phyloP scores from a whole-genome alignment of 768 basidiomycete species.

The Suillus weaverae region DNA sequence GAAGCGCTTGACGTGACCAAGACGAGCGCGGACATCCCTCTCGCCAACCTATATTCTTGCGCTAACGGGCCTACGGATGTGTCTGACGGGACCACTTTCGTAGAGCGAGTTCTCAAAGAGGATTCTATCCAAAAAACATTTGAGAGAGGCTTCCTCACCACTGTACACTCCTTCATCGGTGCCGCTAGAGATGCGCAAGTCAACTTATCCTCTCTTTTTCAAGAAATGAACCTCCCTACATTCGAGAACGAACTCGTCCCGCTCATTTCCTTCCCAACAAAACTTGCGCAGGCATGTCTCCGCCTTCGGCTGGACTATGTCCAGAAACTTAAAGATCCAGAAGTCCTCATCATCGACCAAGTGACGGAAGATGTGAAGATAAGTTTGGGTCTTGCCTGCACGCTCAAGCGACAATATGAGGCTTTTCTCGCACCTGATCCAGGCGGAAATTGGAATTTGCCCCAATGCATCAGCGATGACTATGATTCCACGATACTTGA shows the following conservation, averaged over 20 bases:
- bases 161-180: constrained; percentile 83
- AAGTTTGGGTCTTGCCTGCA: constrained; percentile 87
- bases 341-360: constrained; percentile 89
- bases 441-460: constrained; percentile 84
- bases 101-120: constrained; percentile 92
- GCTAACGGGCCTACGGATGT: constrained; percentile 43
- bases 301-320: constrained; percentile 89
- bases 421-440: constrained; percentile 88
- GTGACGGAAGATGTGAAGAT: constrained; percentile 92
- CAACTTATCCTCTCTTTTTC: constrained; percentile 70
- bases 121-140: constrained; percentile 95
- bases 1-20: constrained; percentile 87
- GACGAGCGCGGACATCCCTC: constrained; percentile 59
- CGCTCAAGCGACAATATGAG: constrained; percentile 93
- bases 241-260: constrained; percentile 89
- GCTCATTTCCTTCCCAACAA: constrained; percentile 94
- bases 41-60: constrained; percentile 31
- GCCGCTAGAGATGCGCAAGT: constrained; percentile 87
- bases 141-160: constrained; percentile 84
- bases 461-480: constrained; percentile 83
- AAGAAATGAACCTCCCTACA: constrained; percentile 86
- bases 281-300: constrained; percentile 88
- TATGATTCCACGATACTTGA: constrained; percentile 90
- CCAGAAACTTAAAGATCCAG: constrained; percentile 83
- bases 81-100: constrained; percentile 79